Evolutionary conservation across 1,284 basidiomycete genomes (phyloP), one percentile per base, ranked within the genome.

Genomic region (Ganoderma sp.): DNA sequence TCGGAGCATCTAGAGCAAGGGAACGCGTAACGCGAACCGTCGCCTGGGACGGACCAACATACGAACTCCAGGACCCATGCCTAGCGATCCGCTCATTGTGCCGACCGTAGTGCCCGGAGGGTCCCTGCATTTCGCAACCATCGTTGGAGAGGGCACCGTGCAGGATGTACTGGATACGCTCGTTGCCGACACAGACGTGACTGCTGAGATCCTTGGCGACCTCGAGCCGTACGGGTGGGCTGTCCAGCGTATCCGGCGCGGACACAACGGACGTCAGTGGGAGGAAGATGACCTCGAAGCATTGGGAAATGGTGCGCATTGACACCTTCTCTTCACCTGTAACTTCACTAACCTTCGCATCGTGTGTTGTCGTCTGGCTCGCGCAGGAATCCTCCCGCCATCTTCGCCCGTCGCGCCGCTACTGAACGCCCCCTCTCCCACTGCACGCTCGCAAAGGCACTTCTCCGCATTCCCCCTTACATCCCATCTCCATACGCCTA

Each of bases 381-480:
- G 41, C 72, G 45, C 71, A 93, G 91, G 87, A 22, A 82, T 87
- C 45, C 73, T 93, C 42, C 76, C 83, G 43, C 77, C 83, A 43
- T 81, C 81, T 10, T 77, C 80, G 4, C 78, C 76, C 59, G 79
- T 92, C 65, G 84, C 85, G 1, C 87, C 88, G 2, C 77, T 91
- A 34, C 77, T 92, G 41, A 82, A 84, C 73, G 73, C 69, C 22
- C 69, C 76, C 14, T 72, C 80, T 45, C 73, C 80, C 52, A 79
- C 79, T 45, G 78, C 82, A n/a, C 74, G 80, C 5, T 75, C 79
- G 39, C 79, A 85, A 62, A 82, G 86, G 37, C 86, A 88, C 72
- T 92, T 92, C 78, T 92, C 92, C 14, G 84, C 88, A 14, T 94
- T 93, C 75, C 86, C 88, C 3, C 80, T 92, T 67, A 91, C 91